Conservation (phyloP, 805 yeast genomes). For the Saccharomycopsis synnaedendra region DNA sequence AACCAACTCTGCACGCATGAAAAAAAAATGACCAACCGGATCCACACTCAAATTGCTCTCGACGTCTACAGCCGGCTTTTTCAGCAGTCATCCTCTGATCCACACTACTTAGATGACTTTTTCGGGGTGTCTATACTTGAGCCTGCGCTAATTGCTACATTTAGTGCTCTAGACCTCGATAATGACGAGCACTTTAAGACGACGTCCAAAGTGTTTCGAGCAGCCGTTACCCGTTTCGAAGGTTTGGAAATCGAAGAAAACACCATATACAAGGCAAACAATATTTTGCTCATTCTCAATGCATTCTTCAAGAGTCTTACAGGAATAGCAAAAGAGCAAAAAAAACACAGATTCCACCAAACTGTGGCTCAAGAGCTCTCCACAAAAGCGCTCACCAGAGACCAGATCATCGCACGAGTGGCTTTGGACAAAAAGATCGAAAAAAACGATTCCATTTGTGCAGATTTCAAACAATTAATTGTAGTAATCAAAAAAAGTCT, state of each 20-base stretch:
- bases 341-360: background rate
- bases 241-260: background rate
- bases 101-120: constrained; percentile 14
- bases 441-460: background rate
- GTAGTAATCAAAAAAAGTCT: constrained; percentile 2
- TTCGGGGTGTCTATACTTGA: constrained; percentile 11
- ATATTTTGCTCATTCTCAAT: constrained; percentile 10
- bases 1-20: background rate
- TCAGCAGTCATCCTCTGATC: background rate
- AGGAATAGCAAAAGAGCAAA: constrained; percentile 1
- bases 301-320: constrained; percentile 13
- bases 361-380: background rate
- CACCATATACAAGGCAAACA: constrained; percentile 7
- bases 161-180: constrained; percentile 5
- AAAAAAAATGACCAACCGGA: background rate
- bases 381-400: background rate
- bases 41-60: constrained; percentile 11
- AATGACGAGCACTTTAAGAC: background rate
- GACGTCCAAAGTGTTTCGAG: constrained; percentile 2
- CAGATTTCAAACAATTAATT: background rate
- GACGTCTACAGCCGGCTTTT: constrained; percentile 11
- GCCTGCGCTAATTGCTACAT: constrained; percentile 16
- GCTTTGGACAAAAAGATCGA: background rate
- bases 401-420: background rate
- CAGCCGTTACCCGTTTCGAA: background rate